phyloP scores from a whole-genome alignment of 2,329 filamentous ascomycete genomes.

The Xylaria sp. region DNA sequence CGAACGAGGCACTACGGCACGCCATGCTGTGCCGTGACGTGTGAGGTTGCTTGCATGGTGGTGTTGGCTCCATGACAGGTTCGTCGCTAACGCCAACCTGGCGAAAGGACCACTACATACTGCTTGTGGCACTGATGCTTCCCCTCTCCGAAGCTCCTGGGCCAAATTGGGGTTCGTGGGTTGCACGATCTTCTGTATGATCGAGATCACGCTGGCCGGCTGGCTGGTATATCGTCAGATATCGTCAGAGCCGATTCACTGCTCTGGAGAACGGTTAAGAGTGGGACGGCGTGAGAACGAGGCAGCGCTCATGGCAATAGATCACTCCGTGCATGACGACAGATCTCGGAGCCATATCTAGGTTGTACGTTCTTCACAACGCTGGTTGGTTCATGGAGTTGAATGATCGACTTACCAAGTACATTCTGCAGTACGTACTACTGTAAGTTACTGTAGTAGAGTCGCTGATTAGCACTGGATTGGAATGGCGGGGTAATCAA shows the following conservation, averaged over 20 bases:
- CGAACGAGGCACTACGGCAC: not conserved
- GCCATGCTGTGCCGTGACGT: not conserved
- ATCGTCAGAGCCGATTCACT: not conserved
- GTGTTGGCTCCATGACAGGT: not conserved
- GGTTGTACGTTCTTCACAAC: not conserved
- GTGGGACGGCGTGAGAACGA: not conserved
- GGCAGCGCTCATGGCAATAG: not conserved
- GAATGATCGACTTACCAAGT: constrained; percentile 1
- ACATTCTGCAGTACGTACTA: no score
- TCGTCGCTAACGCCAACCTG: not conserved
- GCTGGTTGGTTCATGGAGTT: not conserved
- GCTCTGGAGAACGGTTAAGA: constrained; percentile 1
- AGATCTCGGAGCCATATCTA: not conserved
- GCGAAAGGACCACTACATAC: not conserved
- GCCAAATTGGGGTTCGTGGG: not conserved
- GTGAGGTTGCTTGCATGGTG: constrained; percentile 3
- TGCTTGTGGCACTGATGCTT: not conserved
- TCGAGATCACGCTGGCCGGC: not conserved
- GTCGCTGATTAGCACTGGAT: not conserved
- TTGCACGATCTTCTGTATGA: not conserved
- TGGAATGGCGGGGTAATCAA: constrained; percentile 23
- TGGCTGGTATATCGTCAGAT: not conserved
- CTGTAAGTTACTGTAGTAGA: not conserved
- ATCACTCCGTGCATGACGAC: not conserved
- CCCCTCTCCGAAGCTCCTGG: not conserved